phyloP scores from a whole-genome alignment of 345 rosid genomes.

The Ricinus communis region DNA sequence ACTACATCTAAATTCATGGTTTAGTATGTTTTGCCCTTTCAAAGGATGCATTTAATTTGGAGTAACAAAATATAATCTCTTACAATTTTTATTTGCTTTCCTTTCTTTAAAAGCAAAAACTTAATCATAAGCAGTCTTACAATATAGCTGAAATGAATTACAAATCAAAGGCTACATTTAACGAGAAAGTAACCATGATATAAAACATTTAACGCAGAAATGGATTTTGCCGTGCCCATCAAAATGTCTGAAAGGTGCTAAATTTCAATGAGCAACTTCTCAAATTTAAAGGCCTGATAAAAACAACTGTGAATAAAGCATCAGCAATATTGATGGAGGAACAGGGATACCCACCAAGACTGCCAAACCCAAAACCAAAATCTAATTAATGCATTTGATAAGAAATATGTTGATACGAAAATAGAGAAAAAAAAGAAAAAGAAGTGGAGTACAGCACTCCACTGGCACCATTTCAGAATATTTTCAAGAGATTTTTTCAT shows the following conservation, averaged over 20 bases:
- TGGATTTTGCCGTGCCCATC: slow-evolving; percentile 1
- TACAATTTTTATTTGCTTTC: neutral
- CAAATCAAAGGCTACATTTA: neutral
- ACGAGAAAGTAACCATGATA: neutral
- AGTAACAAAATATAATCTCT: neutral
- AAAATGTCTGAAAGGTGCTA: neutral
- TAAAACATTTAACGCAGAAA: neutral
- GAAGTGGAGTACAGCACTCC: too few relatives aligned
- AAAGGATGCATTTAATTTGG: neutral
- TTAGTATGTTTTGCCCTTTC: neutral
- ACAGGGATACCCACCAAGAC: too few relatives aligned
- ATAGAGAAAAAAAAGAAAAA: too few relatives aligned
- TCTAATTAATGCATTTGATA: too few relatives aligned
- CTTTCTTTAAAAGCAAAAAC: neutral
- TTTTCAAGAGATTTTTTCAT: too few relatives aligned
- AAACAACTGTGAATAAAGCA: neutral
- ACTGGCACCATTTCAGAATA: too few relatives aligned
- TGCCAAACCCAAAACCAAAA: too few relatives aligned
- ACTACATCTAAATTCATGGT: neutral
- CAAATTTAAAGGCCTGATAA: neutral
- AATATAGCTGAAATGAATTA: neutral
- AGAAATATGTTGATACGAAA: too few relatives aligned
- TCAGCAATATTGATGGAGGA: too few relatives aligned
- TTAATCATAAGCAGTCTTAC: neutral
- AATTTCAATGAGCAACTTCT: neutral